phyloP scores from a whole-genome alignment of 495 filamentous ascomycete species.

The Penicillium goetzii region DNA sequence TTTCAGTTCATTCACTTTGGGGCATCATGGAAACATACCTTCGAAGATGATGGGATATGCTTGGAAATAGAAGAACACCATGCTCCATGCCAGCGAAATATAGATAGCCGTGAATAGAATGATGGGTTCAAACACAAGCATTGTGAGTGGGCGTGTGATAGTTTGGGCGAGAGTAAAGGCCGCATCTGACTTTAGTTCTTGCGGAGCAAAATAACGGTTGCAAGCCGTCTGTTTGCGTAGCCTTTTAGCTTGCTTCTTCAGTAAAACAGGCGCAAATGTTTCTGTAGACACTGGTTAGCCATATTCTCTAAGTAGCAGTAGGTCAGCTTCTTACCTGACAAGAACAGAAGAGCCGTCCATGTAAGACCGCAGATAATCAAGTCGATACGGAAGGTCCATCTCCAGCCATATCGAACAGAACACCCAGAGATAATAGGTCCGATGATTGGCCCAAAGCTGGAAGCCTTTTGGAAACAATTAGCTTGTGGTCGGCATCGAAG shows the following conservation, averaged over 20 bases:
- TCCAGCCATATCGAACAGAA: slow-evolving; percentile 60
- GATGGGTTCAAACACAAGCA: slow-evolving; percentile 61
- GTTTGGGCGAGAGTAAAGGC: slow-evolving; percentile 48
- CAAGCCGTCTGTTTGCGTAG: slow-evolving; percentile 63
- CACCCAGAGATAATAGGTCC: slow-evolving; percentile 72
- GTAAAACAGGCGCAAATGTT: slow-evolving; percentile 74
- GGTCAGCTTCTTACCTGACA: slow-evolving; percentile 46
- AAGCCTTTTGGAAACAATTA: slow-evolving; percentile 48
- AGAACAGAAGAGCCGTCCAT: slow-evolving; percentile 46
- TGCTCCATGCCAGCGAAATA: slow-evolving; percentile 69
- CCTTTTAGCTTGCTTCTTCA: slow-evolving; percentile 64
- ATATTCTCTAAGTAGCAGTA: neutral
- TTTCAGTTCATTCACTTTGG: neutral
- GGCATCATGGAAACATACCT: slow-evolving; percentile 20
- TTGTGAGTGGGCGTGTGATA: slow-evolving; percentile 53
- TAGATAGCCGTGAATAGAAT: slow-evolving; percentile 70
- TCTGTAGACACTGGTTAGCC: slow-evolving; percentile 34
- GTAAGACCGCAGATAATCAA: slow-evolving; percentile 59
- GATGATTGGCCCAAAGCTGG: slow-evolving; percentile 67
- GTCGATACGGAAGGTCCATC: slow-evolving; percentile 67
- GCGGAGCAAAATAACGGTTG: slow-evolving; percentile 38
- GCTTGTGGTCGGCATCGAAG: neutral
- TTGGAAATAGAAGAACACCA: slow-evolving; percentile 74
- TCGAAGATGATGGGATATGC: slow-evolving; percentile 68
- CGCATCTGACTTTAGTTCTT: slow-evolving; percentile 44